Evolutionary conservation across 2,329 filamentous ascomycete species (phyloP).

Genomic region (Penicillium sp.): DNA sequence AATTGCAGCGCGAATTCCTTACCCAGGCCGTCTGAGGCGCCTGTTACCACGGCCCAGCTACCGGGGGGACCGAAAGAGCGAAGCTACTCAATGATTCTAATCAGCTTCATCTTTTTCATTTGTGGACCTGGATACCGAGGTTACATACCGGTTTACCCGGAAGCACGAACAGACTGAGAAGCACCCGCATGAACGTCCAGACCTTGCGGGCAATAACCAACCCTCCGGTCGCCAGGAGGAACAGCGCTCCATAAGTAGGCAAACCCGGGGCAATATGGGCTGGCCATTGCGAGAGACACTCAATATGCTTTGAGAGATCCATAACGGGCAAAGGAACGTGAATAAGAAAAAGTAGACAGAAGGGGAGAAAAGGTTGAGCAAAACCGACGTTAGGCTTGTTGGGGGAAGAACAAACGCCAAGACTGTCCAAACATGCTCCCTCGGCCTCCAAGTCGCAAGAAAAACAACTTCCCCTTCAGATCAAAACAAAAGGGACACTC

Average conservation of each 20-base stretch:
- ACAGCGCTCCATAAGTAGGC: slow-evolving; percentile 29
- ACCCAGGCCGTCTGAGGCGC: slow-evolving; percentile 89
- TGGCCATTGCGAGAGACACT: slow-evolving; percentile 30
- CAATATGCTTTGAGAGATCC: slow-evolving; percentile 27
- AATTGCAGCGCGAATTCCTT: slow-evolving; percentile 92
- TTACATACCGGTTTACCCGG: slow-evolving; percentile 42
- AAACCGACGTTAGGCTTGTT: slow-evolving; percentile 13
- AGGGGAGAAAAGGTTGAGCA: slow-evolving; percentile 9
- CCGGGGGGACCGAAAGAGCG: slow-evolving; percentile 83
- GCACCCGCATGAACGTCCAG: slow-evolving; percentile 51
- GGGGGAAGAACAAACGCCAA: slow-evolving; percentile 19
- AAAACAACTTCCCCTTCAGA: background rate
- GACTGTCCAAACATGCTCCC: slow-evolving; percentile 15
- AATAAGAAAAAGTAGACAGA: background rate
- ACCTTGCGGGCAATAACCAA: slow-evolving; percentile 51
- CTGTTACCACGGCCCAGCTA: slow-evolving; percentile 88
- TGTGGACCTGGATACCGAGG: background rate
- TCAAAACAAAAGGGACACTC: background rate
- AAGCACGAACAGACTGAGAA: slow-evolving; percentile 62
- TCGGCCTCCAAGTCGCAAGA: slow-evolving; percentile 13
- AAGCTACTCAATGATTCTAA: slow-evolving; percentile 50
- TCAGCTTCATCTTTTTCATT: slow-evolving; percentile 13
- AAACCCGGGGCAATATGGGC: slow-evolving; percentile 30
- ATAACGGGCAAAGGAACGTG: slow-evolving; percentile 16
- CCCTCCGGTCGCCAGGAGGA: slow-evolving; percentile 45